Base-by-base conservation (phyloP, 805 yeast genomes). In the Wickerhamiella lipophila region DNA sequence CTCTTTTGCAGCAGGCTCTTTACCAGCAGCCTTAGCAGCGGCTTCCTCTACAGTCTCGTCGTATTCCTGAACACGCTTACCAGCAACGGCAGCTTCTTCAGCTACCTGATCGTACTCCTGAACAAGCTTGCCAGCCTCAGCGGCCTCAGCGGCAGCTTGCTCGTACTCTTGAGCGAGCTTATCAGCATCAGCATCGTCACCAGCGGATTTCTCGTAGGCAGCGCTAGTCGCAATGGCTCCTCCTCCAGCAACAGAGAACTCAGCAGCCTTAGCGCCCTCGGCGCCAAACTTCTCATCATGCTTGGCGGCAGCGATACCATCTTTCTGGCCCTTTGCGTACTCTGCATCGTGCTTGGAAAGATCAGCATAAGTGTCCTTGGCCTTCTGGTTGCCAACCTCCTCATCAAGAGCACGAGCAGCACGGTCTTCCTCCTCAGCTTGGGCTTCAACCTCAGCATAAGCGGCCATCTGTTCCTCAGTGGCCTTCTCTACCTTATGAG, bases 141-240 rank as follows among this genome's bases (percentile, higher is more conserved):
- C 55, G 43, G 53, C 52, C 49, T 45, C 49, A 35, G 52, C 58
- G 32, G 52, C 55, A 43, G n/a, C 45, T 42, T 16, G 27, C 11
- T 29, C 36, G 15, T 23, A 13, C 30, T 19, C 45, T 23, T 49
- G 51, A 34, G 36, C 47, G 18, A 49, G 46, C 38, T 47, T 42
- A 15, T 30, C 55, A 16, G 46, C 50, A 18, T 39, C 48, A 39
- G 46, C 53, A 26, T 48, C 38, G 27, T 39, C 36, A 7, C 18
- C 53, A 18, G 22, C 40, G 16, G 39, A 35, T 22, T 22, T 39
- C n/a, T 18, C 34, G 45, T 21, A 32, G 38, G 38, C 38, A 32
- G 38, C 38, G 19, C 38, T n/a, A n/a, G 38, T n/a, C 15, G n/a
- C 35, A 30, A 12, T 29, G 34, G 15, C 34, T 11, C 15, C 34